Evolutionary conservation across 352 stramenopile genomes (phyloP), one percentile per base, ranked within the genome.

Genomic region (Phytophthora ohioensis): DNA sequence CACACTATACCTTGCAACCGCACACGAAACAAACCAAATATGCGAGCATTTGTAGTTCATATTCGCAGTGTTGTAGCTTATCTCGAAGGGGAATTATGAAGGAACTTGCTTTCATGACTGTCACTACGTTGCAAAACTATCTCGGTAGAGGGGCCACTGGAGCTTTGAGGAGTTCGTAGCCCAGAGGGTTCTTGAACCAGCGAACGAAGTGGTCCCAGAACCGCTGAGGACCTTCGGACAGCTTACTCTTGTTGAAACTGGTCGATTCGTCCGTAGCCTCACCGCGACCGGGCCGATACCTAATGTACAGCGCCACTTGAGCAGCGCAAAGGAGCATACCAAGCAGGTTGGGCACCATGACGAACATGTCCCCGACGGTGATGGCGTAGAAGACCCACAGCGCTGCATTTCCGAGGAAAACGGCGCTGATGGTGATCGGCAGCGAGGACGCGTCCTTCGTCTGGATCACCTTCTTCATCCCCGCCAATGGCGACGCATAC

Each of bases 381-480:
- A 80, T 42, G 11, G 64, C 56, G 46, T 76, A 80, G 27, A 71
- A 3, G 8, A 76, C 60, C 74, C 74, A 81, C 9, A 81, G 57
- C 34, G 65, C 64, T 8, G 63, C 70, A 56, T 73, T 78, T 17
- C 73, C 62, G 5, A 78, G 62, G 53, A 76, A 73, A 8, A 78
- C 69, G 27, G 21, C 57, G 27, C 57, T 70, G 36, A 81, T 73
- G 1, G 74, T 59, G 43, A 78, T 76, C 2, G 74, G 74, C 21
- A 81, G 31, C 10, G 65, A 77, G 5, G 64, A 71, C 41, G 69
- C 59, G 27, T 75, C 68, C 57, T 72, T 69, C 51, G 64, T 78
- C 51, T 75, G 38, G 6, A 80, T 55, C 61, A 80, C 73, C 12
- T 73, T 75, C 57, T 80, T 80, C 65, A 81, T 73, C 43, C 58